phyloP scores from a whole-genome alignment of 257 asterid species.

The Solanum dulcamara region DNA sequence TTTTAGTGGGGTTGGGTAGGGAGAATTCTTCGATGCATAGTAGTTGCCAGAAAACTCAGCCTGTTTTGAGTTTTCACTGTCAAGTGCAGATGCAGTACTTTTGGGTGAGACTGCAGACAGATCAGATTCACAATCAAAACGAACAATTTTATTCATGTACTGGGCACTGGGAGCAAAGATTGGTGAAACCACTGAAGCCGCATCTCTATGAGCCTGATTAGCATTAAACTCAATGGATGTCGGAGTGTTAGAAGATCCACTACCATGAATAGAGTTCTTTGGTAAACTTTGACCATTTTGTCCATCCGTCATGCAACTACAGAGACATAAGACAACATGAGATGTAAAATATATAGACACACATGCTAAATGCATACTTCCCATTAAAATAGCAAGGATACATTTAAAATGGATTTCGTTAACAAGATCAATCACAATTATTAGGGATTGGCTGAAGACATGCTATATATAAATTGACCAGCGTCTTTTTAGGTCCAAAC shows the following conservation, averaged over 20 bases:
- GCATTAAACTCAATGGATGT: not conserved
- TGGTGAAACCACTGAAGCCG: slow-evolving; percentile 25
- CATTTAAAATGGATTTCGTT: not conserved
- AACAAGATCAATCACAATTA: not conserved
- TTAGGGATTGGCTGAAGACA: not conserved
- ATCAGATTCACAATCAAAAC: slow-evolving; percentile 28
- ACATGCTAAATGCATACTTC: not conserved
- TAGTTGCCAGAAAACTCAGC: slow-evolving; percentile 18
- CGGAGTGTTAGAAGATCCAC: not conserved
- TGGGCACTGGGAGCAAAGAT: slow-evolving; percentile 20
- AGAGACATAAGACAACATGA: not conserved
- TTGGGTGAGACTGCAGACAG: slow-evolving; percentile 23
- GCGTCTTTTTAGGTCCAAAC: not conserved
- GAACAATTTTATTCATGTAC: slow-evolving; percentile 30
- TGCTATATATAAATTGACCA: not conserved
- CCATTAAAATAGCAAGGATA: not conserved
- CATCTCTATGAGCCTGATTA: slow-evolving; percentile 2
- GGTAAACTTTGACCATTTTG: slow-evolving; percentile 17
- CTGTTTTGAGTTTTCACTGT: slow-evolving; percentile 20
- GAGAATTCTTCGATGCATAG: slow-evolving; percentile 31
- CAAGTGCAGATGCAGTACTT: slow-evolving; percentile 36
- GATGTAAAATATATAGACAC: not conserved
- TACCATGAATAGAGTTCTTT: slow-evolving; percentile 17
- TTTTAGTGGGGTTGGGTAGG: slow-evolving; percentile 71
- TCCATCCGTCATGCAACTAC: slow-evolving; percentile 49